phyloP scores from a whole-genome alignment of 1,139 yeast genomes.

The Candida sp. region DNA sequence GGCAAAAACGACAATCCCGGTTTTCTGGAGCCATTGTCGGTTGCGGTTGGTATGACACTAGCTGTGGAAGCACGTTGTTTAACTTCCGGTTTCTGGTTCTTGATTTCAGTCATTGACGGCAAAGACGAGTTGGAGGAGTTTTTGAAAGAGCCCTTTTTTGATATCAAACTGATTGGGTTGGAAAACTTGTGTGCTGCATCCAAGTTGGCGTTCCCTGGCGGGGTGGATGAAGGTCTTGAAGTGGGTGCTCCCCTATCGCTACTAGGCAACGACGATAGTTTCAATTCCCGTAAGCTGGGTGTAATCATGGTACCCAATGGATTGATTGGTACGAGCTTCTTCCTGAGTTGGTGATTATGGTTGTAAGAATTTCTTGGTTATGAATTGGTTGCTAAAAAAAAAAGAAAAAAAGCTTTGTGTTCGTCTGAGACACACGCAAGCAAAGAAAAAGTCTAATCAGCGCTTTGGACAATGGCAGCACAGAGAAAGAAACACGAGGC shows the following conservation, averaged over 20 bases:
- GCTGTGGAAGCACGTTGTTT: not conserved
- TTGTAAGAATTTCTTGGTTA: not conserved
- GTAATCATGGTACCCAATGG: not conserved
- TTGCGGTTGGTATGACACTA: not conserved
- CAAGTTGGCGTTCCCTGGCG: not conserved
- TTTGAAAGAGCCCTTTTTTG: not conserved
- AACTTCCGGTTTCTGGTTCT: not conserved
- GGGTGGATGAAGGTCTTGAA: not conserved
- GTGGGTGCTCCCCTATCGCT: not conserved
- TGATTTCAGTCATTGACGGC: not conserved
- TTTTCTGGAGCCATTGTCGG: not conserved
- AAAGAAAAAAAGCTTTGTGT: not conserved
- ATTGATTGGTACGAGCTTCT: not conserved
- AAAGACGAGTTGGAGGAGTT: not conserved
- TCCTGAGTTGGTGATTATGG: not conserved
- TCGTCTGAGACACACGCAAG: no score
- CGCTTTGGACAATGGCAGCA: no score
- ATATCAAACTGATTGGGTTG: constrained; percentile 1
- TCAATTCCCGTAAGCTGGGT: not conserved
- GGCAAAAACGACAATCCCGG: constrained; percentile 32
- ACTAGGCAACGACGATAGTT: not conserved
- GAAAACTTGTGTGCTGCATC: not conserved
- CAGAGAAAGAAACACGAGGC: no score
- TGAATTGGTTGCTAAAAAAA: constrained; percentile 5
- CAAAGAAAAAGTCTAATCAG: no score